phyloP scores from a whole-genome alignment of 179 eudicot genomes.

The Actinidia chinensis region DNA sequence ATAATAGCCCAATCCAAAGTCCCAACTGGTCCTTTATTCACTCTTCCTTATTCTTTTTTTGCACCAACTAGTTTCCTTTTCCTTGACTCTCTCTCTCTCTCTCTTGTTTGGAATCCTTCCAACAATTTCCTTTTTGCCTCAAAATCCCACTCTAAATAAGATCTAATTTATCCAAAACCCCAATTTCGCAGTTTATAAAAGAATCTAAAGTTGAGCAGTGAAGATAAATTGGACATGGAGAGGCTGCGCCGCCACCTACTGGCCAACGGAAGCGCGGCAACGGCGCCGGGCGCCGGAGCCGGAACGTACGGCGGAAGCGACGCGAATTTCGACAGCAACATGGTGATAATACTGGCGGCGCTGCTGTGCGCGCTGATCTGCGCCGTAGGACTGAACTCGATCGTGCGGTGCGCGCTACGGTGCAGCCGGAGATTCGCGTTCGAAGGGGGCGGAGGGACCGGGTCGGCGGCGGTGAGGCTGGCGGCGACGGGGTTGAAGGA shows the following conservation, averaged over 20 bases:
- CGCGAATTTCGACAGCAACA: constrained; percentile 50
- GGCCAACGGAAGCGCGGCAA: neutral
- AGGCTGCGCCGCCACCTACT: constrained; percentile 11
- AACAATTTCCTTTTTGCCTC: neutral
- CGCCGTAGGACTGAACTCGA: constrained; percentile 54
- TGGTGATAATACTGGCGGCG: constrained; percentile 56
- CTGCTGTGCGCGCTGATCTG: constrained; percentile 58
- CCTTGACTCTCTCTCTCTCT: neutral
- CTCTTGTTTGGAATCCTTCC: constrained; percentile 16
- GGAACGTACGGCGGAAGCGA: neutral
- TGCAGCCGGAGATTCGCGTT: constrained; percentile 32
- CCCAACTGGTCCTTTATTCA: neutral
- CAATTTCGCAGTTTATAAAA: neutral
- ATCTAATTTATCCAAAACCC: neutral
- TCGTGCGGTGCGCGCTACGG: constrained; percentile 48
- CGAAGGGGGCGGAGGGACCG: constrained; percentile 12
- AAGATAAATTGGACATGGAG: neutral
- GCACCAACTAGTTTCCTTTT: constrained; percentile 5
- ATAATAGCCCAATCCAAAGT: neutral
- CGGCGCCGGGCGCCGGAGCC: neutral
- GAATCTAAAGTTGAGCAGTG: neutral
- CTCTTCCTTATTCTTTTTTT: neutral
- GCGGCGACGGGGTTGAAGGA: constrained; percentile 50
- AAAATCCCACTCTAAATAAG: no score
- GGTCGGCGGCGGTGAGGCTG: neutral